Percentiles rank a stretch among this genome's conserved stretches.
Conservation (phyloP, 441 rosid species). For the Gossypium gossypioides region DNA sequence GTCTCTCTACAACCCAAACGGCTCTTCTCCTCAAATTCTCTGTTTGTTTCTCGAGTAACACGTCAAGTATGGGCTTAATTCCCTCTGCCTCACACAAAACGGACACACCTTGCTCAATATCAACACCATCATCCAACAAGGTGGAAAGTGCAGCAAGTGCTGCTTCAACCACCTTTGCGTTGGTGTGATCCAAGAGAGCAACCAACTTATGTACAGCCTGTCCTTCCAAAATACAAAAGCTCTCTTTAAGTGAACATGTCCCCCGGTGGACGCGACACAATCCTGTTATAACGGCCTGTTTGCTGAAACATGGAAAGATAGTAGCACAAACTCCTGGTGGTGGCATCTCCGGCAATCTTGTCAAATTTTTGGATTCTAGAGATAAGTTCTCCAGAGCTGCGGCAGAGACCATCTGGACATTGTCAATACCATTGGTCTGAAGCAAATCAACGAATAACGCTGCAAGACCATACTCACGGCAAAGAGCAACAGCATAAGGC, state of each 20-base stretch:
- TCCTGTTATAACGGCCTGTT: constrained; percentile 55
- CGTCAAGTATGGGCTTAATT: constrained; percentile 46
- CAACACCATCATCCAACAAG: constrained; percentile 65
- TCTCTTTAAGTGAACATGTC: constrained; percentile 61
- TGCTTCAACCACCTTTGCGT: constrained; percentile 78
- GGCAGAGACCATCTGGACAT: constrained; percentile 81
- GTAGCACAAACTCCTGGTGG: constrained; percentile 44
- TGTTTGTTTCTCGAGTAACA: constrained; percentile 53
- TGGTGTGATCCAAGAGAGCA: constrained; percentile 75
- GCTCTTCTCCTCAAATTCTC: constrained; percentile 67
- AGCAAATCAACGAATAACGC: constrained; percentile 58
- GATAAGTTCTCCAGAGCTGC: constrained; percentile 83
- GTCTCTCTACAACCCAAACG: constrained; percentile 85
- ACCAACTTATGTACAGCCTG: constrained; percentile 74
- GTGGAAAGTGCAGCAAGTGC: constrained; percentile 81
- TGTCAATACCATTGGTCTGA: constrained; percentile 69
- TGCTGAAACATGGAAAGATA: constrained; percentile 66
- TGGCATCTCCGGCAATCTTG: constrained; percentile 63
- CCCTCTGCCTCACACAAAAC: constrained; percentile 62
- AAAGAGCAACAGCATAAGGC: constrained; percentile 47
- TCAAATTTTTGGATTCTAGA: constrained; percentile 54
- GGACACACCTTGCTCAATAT: constrained; percentile 61
- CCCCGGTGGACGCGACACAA: constrained; percentile 76
- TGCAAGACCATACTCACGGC: constrained; percentile 61
- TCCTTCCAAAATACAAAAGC: constrained; percentile 78